These are phyloP conservation scores for Potentilla sterilis DNA, from an alignment of 306 rosid species.

Conservation along the genomic window DNA sequence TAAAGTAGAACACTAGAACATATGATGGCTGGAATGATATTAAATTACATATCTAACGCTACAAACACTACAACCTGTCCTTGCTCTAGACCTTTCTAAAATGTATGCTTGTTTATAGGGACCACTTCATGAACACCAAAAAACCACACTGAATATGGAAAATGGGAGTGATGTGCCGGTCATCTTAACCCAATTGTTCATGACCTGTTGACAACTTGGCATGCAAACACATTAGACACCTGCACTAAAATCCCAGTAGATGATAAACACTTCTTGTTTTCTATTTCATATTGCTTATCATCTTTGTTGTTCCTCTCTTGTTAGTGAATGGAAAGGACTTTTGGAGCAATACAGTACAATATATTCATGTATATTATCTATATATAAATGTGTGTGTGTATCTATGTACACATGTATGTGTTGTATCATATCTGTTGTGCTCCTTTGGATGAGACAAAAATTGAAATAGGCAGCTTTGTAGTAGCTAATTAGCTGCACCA, in stretches of 20 bases:
- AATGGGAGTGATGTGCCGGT: conserved; percentile 17
- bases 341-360: not conserved
- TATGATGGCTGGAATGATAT: not conserved
- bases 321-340: not conserved
- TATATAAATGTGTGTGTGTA: no score
- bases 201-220: not conserved
- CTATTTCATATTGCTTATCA: not conserved
- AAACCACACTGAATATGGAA: conserved; percentile 22
- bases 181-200: not conserved
- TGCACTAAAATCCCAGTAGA: not conserved
- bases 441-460: not conserved
- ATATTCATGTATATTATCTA: no score
- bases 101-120: conserved; percentile 9
- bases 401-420: no score
- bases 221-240: not conserved
- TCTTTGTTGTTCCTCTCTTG: not conserved
- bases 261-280: not conserved
- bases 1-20: no score
- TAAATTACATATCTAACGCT: not conserved
- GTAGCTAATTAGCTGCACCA: not conserved
- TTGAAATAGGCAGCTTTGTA: not conserved
- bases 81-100: not conserved
- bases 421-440: not conserved
- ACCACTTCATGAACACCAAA: conserved; percentile 24
- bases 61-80: not conserved